These are phyloP conservation scores for Yamadazyma epiphylla DNA, from an alignment of 1,139 yeast species.

Conservation along the genomic window DNA sequence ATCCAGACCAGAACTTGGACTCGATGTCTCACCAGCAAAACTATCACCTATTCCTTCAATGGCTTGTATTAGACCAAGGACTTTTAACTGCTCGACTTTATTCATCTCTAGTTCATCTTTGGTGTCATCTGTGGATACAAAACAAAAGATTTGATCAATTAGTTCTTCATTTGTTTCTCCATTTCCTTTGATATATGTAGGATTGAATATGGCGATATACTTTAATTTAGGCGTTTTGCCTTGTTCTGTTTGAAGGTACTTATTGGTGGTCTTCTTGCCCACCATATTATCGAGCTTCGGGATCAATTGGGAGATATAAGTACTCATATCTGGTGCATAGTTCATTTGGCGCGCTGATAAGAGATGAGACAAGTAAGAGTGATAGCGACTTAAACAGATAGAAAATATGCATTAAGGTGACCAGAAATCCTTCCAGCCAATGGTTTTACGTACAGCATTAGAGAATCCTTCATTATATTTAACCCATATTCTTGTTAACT, in stretches of 20 bases:
- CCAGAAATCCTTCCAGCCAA: slow-evolving; percentile 79
- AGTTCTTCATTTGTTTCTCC: slow-evolving; percentile 27
- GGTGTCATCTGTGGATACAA: slow-evolving; percentile 17
- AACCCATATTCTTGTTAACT: slow-evolving; percentile 69
- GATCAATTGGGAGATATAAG: slow-evolving; percentile 18
- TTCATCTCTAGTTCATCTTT: slow-evolving; percentile 10
- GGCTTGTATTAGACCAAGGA: slow-evolving; percentile 38
- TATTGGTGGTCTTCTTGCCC: slow-evolving; percentile 5
- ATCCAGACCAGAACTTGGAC: slow-evolving; percentile 1
- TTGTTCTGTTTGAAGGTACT: slow-evolving; percentile 12
- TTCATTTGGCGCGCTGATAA: not conserved
- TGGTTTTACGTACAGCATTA: slow-evolving; percentile 85
- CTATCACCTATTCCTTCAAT: slow-evolving; percentile 17
- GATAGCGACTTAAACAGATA: not conserved
- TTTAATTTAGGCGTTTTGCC: slow-evolving; percentile 13
- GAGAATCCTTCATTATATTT: slow-evolving; percentile 92
- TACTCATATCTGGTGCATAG: slow-evolving; percentile 11
- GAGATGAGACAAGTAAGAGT: not conserved
- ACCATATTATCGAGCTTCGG: slow-evolving; percentile 13
- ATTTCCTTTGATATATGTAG: slow-evolving; percentile 15
- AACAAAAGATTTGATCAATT: slow-evolving; percentile 27
- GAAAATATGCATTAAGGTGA: slow-evolving; percentile 8
- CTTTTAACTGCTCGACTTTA: slow-evolving; percentile 24
- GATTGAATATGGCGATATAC: slow-evolving; percentile 21
- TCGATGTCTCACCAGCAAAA: slow-evolving; percentile 2